A percentile compares a stretch with the other conserved stretches of the same genome.
phyloP scores from a whole-genome alignment of 352 stramenopile species.

The Thalassiosira ordinaria region DNA sequence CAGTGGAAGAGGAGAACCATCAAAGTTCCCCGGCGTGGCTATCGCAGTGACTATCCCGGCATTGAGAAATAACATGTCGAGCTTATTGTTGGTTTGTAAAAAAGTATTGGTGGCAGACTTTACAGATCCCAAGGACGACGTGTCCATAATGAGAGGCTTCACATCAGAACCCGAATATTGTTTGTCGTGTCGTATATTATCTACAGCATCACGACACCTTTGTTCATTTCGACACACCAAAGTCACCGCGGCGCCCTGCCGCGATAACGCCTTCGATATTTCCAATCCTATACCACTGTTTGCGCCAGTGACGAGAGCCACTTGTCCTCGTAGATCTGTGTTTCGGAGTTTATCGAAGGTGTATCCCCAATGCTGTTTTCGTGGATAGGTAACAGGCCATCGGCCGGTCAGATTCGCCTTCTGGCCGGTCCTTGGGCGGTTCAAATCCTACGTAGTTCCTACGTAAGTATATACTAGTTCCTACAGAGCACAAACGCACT shows the following conservation, averaged over 20 bases:
- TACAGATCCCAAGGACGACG: slow-evolving; percentile 52
- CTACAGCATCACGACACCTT: slow-evolving; percentile 41
- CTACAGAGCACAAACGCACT: no score
- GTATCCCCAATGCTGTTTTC: no score
- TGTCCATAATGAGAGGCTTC: slow-evolving; percentile 50
- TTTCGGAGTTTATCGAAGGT: slow-evolving; percentile 28
- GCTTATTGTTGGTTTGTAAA: slow-evolving; percentile 2
- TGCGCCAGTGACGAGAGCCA: slow-evolving; percentile 60
- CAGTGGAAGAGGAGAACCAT: no score
- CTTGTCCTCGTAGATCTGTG: slow-evolving; percentile 49
- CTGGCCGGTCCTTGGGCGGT: not conserved
- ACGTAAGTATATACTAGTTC: not conserved
- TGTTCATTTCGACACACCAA: slow-evolving; percentile 54
- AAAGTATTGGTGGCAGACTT: slow-evolving; percentile 32
- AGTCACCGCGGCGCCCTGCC: slow-evolving; percentile 47
- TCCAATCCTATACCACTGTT: slow-evolving; percentile 67
- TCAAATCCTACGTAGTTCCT: not conserved
- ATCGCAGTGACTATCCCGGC: no score
- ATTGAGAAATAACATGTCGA: slow-evolving; percentile 75
- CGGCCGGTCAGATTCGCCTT: not conserved
- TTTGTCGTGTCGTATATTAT: slow-evolving; percentile 40
- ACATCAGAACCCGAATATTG: slow-evolving; percentile 15
- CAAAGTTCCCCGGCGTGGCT: no score
- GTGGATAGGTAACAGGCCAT: not conserved
- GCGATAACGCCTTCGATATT: slow-evolving; percentile 36